Conservation (phyloP, 2,329 filamentous ascomycete species). For the Aureobasidium zeae region DNA sequence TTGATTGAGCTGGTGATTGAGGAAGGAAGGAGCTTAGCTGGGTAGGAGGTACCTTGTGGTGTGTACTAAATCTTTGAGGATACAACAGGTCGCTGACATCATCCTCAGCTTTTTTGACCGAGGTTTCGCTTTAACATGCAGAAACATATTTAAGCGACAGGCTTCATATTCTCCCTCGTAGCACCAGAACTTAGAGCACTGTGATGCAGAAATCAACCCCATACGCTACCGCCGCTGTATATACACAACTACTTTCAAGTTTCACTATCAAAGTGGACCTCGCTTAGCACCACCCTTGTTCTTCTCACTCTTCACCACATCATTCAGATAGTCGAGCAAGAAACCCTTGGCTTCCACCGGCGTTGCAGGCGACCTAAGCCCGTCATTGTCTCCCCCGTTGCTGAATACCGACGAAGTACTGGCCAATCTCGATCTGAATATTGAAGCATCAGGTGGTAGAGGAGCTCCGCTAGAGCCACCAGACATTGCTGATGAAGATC, state of each 20-base stretch:
- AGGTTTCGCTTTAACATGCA: not conserved
- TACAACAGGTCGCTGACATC: slow-evolving; percentile 15
- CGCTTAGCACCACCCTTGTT: slow-evolving; percentile 14
- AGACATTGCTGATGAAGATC: slow-evolving; percentile 8
- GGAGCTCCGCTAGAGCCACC: slow-evolving; percentile 2
- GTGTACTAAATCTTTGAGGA: too few relatives aligned
- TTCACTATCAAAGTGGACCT: not conserved
- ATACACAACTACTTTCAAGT: too few relatives aligned
- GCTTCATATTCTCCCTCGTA: too few relatives aligned
- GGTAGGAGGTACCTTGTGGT: too few relatives aligned
- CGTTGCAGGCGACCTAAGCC: slow-evolving; percentile 19
- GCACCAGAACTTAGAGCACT: too few relatives aligned
- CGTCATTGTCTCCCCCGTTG: slow-evolving; percentile 16
- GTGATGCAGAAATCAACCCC: too few relatives aligned
- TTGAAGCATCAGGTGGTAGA: slow-evolving; percentile 6
- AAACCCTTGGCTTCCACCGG: slow-evolving; percentile 29
- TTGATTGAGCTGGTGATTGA: not conserved
- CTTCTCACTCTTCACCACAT: slow-evolving; percentile 23
- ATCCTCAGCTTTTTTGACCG: slow-evolving; percentile 11
- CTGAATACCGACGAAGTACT: slow-evolving; percentile 21
- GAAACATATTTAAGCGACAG: too few relatives aligned
- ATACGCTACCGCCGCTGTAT: too few relatives aligned
- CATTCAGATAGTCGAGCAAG: slow-evolving; percentile 29
- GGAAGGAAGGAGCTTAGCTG: not conserved
- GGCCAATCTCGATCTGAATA: slow-evolving; percentile 20